phyloP scores from a whole-genome alignment of 331 rosid genomes.

The Saraca asoca region DNA sequence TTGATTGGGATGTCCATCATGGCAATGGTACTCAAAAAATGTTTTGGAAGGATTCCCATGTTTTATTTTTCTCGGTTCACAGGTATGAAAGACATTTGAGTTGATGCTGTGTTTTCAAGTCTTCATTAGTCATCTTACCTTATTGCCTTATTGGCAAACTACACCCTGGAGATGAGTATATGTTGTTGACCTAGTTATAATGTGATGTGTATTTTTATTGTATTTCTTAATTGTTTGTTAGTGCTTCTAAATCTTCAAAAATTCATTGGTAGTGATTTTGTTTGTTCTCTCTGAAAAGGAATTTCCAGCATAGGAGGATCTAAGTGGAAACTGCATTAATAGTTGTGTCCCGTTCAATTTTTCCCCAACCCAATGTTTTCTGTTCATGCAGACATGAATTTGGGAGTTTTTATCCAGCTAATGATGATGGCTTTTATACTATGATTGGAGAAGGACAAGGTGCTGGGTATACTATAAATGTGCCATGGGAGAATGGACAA shows the following conservation, averaged over 20 bases:
- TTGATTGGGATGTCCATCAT: conserved; percentile 99
- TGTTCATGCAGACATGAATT: conserved; percentile 72
- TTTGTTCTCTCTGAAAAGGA: background rate
- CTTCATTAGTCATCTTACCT: conserved; percentile 12
- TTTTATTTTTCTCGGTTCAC: conserved; percentile 94
- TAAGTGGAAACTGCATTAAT: background rate
- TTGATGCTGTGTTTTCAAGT: conserved; percentile 1
- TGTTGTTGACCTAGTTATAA: no score
- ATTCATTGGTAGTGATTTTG: no score
- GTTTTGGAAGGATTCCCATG: conserved; percentile 85
- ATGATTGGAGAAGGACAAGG: conserved; percentile 86
- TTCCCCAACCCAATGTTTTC: conserved; percentile 31
- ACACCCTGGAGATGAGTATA: no score
- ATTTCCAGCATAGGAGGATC: conserved; percentile 9
- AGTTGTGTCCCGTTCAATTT: conserved; percentile 26
- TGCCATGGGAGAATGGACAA: conserved; percentile 90
- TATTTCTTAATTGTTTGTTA: no score
- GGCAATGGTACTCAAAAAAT: conserved; percentile 95
- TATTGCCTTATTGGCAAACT: no score
- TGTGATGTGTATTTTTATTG: no score
- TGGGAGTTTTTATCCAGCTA: conserved; percentile 81
- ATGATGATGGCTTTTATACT: conserved; percentile 69
- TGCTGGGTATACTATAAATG: conserved; percentile 84
- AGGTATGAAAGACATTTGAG: conserved; percentile 48
- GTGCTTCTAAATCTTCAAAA: no score